Evolutionary conservation across 139 green algal genomes (phyloP).

Genomic region (Chlorella vulgaris): DNA sequence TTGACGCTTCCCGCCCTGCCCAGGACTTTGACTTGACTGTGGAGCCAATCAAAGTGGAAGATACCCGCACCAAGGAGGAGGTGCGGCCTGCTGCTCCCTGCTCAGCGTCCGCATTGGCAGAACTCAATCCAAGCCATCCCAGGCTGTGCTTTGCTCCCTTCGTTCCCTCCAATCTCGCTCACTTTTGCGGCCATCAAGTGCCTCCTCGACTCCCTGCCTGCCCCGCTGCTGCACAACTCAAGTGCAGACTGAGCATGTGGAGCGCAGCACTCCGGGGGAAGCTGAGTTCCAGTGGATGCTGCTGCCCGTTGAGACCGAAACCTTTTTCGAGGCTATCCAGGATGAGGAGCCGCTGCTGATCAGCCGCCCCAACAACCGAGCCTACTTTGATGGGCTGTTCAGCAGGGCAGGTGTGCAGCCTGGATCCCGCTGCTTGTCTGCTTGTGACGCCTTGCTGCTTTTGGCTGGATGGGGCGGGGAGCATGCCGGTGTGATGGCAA

Average conservation of each 20-base stretch:
- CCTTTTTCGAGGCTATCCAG: slow-evolving; percentile 29
- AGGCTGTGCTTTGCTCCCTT: too few species aligned
- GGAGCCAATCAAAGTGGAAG: slow-evolving; percentile 33
- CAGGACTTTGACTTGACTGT: slow-evolving; percentile 30
- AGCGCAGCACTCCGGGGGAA: too few species aligned
- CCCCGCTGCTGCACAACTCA: too few species aligned
- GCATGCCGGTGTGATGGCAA: too few species aligned
- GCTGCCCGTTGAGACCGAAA: slow-evolving; percentile 19
- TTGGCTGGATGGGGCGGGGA: too few species aligned
- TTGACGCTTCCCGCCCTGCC: too few species aligned
- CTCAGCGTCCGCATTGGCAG: too few species aligned
- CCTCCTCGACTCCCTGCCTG: too few species aligned
- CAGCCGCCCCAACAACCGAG: slow-evolving; percentile 31
- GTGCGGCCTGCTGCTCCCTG: neutral
- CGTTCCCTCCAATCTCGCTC: too few species aligned
- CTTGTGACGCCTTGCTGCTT: neutral
- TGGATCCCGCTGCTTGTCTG: neutral
- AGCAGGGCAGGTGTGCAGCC: slow-evolving; percentile 19
- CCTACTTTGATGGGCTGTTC: slow-evolving; percentile 53
- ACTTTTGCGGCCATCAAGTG: too few species aligned
- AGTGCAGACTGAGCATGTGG: neutral
- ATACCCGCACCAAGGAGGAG: slow-evolving; percentile 22
- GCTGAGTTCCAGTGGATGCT: slow-evolving; percentile 57
- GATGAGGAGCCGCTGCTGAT: slow-evolving; percentile 56
- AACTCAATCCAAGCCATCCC: too few species aligned